Base-by-base conservation (phyloP, 2,329 filamentous ascomycete genomes). In the Nemania sp. region DNA sequence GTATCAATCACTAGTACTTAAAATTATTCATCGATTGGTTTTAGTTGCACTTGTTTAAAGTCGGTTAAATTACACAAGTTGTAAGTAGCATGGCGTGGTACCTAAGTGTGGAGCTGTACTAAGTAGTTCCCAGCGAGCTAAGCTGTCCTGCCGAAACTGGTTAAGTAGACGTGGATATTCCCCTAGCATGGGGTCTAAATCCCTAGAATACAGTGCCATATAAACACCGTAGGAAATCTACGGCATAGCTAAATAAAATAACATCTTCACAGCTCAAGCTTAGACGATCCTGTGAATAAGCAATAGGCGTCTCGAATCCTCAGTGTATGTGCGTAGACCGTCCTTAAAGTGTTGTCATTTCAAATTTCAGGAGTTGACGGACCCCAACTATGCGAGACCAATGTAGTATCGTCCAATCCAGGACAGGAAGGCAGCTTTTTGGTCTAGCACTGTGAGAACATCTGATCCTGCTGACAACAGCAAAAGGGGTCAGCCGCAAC, bases 401-500 rank as follows among this genome's bases (percentile, higher is more conserved):
- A 56, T 15, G 32, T 26, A 52, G 26, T 43, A 41, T 3, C 26
- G 11, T 49, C 56, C 26, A 68, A 45, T 54, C 62, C 27, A 6
- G 47, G 56, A 49, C 43, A 65, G 66, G 66, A 65, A 68, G 66
- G 66, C 62, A 18, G 20, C 11, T 65, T 18, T 26, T 58, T 11
- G 22, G 35, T 26, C 27, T 22, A 49, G 55, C 24, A 35, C 38
- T 43, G 62, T 35, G 18, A 38, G 18, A 56, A 56, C 60, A 64
- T 56, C 49, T 52, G 56, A 64, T 67, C 15, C 27, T 59, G 61
- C 61, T 67, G 61, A 64, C 60, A 55, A 67, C 55, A 58, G 55
- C 51, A 32, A 26, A 13, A 45, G n/a, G 15, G 5, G 29, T 43
- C 20, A 45, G 60, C 29, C 29, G 18, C 49, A 43, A 10, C 24